phyloP scores from a whole-genome alignment of 164 flowering plant genomes.

The Vitis rupestris region DNA sequence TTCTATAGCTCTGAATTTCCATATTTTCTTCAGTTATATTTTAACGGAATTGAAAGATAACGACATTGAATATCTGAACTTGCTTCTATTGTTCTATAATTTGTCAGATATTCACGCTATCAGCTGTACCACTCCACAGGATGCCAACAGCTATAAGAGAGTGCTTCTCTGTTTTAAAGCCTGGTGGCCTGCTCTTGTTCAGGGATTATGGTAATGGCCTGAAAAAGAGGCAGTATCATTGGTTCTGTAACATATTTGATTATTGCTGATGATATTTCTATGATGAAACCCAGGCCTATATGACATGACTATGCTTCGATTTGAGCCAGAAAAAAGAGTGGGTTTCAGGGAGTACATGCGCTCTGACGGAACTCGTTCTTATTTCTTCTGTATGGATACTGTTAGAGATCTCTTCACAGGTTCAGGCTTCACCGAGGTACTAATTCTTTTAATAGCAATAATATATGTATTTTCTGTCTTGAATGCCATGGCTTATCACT shows the following conservation, averaged over 20 bases:
- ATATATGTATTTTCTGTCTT: too few relatives aligned
- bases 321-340: constrained; percentile 61
- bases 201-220: constrained; percentile 76
- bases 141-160: constrained; percentile 60
- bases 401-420: constrained; percentile 55
- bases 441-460: neutral
- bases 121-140: constrained; percentile 61
- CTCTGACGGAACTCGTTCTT: constrained; percentile 85
- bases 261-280: neutral
- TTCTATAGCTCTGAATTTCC: too few relatives aligned
- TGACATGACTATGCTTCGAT: constrained; percentile 98
- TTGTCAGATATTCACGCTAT: constrained; percentile 78
- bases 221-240: neutral
- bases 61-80: neutral
- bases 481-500: too few relatives aligned
- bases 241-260: neutral
- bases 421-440: constrained; percentile 80
- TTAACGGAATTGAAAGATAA: neutral
- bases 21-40: too few relatives aligned
- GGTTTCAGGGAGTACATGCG: constrained; percentile 84
- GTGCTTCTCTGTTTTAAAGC: constrained; percentile 67
- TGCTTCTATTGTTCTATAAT: constrained; percentile 9
- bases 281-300: constrained; percentile 60
- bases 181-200: constrained; percentile 80
- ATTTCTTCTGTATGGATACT: constrained; percentile 74